Evolutionary conservation across 495 filamentous ascomycete genomes (phyloP), one percentile per base, ranked within the genome.

Genomic region (Melanomma pulvis-pyrius): DNA sequence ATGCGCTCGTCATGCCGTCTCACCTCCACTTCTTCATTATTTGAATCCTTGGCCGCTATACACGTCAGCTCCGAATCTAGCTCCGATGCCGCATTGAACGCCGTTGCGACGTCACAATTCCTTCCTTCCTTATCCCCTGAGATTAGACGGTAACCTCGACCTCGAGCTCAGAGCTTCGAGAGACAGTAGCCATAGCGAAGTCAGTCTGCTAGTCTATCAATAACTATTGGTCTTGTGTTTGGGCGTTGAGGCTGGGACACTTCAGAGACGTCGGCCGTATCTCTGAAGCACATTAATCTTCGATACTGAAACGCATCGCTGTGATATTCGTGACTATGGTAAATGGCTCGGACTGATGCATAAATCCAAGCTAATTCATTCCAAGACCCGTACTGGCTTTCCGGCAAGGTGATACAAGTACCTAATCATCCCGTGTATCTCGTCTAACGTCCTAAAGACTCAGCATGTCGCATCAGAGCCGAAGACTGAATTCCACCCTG

Each of bases 401-500:
- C 68, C 68, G 9, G 56, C 57, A 5, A 50, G 67, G 26, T 44
- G 8, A 2, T 44, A 11, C 9, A 12, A 12, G 9, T n/a, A 17
- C 13, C 39, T 15, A 44, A 17, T 12, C 8, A 2, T 17, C 9
- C 17, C n/a, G 8, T 44, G 2, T 44, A 6, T 2, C 13, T 2
- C 13, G 3, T 2, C 39, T 44, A 44, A 44, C 39, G n/a, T n/a
- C 39, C 9, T 44, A 6, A 2, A 44, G 48, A 26, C 59, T 70
- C 15, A 55, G 62, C 22, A 61, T 62, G 62, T 61, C 57, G n/a
- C 54, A 70, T 47, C 62, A 70, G 44, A 57, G 21, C 30, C 54
- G 68, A 22, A 57, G 52, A 41, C 34, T 70, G n/a, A 70, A 70
- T 47, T 59, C 57, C 1, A 46, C 39, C 25, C 66, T 67, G 24